Conservation (phyloP, 768 basidiomycete genomes). For the Lentinula lateritia region DNA sequence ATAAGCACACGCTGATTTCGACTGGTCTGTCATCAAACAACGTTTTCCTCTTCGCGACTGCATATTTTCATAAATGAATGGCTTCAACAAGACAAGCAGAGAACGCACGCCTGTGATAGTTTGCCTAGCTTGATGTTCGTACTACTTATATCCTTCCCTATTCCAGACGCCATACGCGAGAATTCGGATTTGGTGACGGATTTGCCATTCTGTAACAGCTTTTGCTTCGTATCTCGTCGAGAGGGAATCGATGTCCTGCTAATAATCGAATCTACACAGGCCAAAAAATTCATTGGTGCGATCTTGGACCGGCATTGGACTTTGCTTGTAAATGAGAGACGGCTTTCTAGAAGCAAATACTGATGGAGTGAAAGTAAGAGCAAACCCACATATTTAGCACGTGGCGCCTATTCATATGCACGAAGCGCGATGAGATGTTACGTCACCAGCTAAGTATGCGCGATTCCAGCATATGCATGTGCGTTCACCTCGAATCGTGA, state of each 20-base stretch:
- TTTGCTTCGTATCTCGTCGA: slow-evolving; percentile 63
- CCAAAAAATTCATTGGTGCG: slow-evolving; percentile 88
- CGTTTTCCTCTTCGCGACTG: slow-evolving; percentile 98
- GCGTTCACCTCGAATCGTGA: background rate
- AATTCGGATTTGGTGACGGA: slow-evolving; percentile 73
- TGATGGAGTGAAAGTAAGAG: background rate
- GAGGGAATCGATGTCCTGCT: slow-evolving; percentile 58
- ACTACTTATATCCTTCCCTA: slow-evolving; percentile 90
- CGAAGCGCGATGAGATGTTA: background rate
- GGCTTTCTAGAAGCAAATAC: background rate
- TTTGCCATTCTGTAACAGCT: slow-evolving; percentile 54
- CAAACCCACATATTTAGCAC: background rate
- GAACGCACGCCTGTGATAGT: slow-evolving; percentile 83
- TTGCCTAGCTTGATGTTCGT: slow-evolving; percentile 92
- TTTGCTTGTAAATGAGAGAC: slow-evolving; percentile 7
- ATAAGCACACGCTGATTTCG: slow-evolving; percentile 80
- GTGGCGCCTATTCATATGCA: background rate
- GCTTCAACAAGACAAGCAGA: background rate
- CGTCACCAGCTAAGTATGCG: background rate
- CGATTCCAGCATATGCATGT: background rate
- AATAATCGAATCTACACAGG: slow-evolving; percentile 89
- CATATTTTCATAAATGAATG: background rate
- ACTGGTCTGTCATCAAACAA: slow-evolving; percentile 98
- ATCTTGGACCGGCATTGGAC: slow-evolving; percentile 78
- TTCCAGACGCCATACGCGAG: slow-evolving; percentile 83